These are phyloP conservation scores for Phaseolus coccineus DNA, from an alignment of 331 rosid genomes.

Conservation along the genomic window DNA sequence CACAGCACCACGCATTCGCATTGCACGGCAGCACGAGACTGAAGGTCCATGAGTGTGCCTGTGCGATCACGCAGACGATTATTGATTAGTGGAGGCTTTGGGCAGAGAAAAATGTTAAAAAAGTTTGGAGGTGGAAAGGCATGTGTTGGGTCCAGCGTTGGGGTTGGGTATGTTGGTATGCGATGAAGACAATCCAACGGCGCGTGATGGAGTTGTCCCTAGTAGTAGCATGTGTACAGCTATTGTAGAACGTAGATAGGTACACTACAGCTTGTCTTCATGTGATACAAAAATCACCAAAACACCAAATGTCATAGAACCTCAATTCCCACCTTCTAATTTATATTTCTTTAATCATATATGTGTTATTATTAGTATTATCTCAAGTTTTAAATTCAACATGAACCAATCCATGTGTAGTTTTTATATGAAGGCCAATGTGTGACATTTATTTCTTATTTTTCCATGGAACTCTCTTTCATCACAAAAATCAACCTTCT, in stretches of 20 bases:
- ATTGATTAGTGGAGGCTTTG: background rate
- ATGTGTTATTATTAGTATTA: background rate
- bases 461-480: background rate
- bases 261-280: background rate
- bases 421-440: background rate
- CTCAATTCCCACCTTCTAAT: slow-evolving; percentile 28
- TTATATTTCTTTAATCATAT: background rate
- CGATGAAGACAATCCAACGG: slow-evolving; percentile 34
- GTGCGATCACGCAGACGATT: slow-evolving; percentile 34
- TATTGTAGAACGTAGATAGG: slow-evolving; percentile 37
- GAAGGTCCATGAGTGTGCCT: slow-evolving; percentile 61
- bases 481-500: background rate
- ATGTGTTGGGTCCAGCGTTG: slow-evolving; percentile 37
- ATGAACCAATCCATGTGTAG: background rate
- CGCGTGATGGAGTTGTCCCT: slow-evolving; percentile 37
- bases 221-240: slow-evolving; percentile 47
- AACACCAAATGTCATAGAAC: slow-evolving; percentile 13
- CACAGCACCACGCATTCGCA: background rate
- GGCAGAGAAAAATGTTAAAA: background rate
- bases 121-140: slow-evolving; percentile 15
- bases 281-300: background rate
- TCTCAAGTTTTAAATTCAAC: background rate
- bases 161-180: background rate
- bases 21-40: slow-evolving; percentile 70
- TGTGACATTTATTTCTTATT: background rate